A percentile compares a stretch with the other conserved stretches of the same genome.
Conservation (phyloP, 495 filamentous ascomycete genomes). For the Cenococcum geophilum region DNA sequence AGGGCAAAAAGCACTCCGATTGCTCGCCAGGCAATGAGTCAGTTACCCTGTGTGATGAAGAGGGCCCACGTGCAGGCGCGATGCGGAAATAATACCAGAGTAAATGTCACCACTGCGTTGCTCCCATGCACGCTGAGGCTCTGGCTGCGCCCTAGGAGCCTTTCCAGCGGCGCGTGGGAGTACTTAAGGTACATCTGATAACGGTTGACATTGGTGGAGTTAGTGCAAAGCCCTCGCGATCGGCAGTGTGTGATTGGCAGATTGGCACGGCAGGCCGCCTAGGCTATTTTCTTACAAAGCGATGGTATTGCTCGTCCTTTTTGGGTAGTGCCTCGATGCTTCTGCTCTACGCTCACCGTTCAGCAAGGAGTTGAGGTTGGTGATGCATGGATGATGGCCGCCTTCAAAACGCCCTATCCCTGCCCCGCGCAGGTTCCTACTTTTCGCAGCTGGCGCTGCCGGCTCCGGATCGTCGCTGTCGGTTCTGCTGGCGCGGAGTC, state of each 20-base stretch:
- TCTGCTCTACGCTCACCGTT: conserved; percentile 1
- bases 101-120: conserved; percentile 15
- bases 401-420: background rate
- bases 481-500: background rate
- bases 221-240: background rate
- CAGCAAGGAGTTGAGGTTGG: conserved; percentile 2
- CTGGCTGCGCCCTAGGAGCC: conserved; percentile 1
- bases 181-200: background rate
- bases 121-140: background rate
- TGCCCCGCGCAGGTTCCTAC: background rate
- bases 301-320: background rate
- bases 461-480: conserved; percentile 1
- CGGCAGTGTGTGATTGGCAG: conserved; percentile 1
- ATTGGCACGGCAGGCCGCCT: background rate
- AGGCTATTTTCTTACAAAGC: conserved; percentile 4
- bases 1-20: background rate
- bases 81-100: conserved; percentile 10
- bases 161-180: background rate
- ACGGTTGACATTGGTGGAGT: background rate
- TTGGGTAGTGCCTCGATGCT: background rate
- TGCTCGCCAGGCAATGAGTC: background rate
- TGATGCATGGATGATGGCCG: conserved; percentile 4
- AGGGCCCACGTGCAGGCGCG: background rate
- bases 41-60: background rate
- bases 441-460: conserved; percentile 1